A percentile compares a stretch with the other conserved stretches of the same genome.
Evolutionary conservation across 2,329 filamentous ascomycete species (phyloP).

Genomic region (Teratosphaeria gauchensis): DNA sequence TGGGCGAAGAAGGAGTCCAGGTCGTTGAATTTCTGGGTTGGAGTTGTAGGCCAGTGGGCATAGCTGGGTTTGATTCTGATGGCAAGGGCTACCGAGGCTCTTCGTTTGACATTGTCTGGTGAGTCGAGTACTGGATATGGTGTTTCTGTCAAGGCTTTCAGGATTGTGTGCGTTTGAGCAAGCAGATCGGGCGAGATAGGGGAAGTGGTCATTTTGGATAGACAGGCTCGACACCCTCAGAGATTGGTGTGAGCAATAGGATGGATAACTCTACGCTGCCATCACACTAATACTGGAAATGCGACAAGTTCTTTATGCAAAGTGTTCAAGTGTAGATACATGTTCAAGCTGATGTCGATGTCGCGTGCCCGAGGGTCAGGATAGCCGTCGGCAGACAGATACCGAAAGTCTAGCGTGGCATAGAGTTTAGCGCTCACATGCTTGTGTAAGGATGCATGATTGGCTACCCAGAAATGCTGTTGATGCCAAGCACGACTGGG

Average conservation of each 20-base stretch:
- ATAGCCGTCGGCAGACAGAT: not conserved
- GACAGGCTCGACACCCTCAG: not conserved
- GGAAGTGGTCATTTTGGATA: not conserved
- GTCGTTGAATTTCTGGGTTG: conserved; percentile 25
- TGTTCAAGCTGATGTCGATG: not conserved
- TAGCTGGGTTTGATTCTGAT: conserved; percentile 52
- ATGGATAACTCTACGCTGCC: not conserved
- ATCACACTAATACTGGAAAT: not conserved
- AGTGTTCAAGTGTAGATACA: not conserved
- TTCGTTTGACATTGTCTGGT: conserved; percentile 43
- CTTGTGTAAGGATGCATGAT: not conserved
- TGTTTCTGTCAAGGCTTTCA: conserved; percentile 31
- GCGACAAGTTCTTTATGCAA: not conserved
- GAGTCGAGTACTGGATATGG: conserved; percentile 42
- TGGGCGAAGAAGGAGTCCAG: conserved; percentile 52
- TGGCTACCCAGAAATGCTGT: not conserved
- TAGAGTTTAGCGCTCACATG: not conserved
- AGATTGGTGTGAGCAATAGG: too few species aligned
- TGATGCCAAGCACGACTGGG: not conserved
- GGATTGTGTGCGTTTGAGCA: conserved; percentile 32
- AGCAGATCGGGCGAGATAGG: conserved; percentile 21
- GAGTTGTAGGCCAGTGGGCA: conserved; percentile 38
- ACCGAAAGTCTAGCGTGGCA: not conserved
- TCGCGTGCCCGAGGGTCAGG: not conserved
- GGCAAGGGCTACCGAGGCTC: conserved; percentile 58